Percentiles rank a stretch among this genome's conserved stretches.
phyloP scores from a whole-genome alignment of 1,284 basidiomycete species.

The Cutaneotrichosporon sp. region DNA sequence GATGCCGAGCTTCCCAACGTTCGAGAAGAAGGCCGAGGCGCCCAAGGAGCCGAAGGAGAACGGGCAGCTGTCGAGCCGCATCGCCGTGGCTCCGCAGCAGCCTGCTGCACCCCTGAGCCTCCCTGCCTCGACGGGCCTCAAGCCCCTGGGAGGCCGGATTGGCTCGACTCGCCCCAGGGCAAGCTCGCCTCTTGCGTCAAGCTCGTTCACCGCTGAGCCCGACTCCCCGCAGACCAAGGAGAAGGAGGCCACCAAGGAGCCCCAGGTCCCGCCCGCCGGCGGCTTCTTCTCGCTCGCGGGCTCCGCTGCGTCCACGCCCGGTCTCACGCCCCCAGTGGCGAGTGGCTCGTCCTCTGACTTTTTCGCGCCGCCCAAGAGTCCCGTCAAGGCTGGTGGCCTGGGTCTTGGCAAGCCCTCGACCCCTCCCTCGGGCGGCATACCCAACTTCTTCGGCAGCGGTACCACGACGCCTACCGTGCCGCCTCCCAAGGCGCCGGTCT shows the following conservation, averaged over 20 bases:
- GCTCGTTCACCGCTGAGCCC: conserved; percentile 40
- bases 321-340: conserved; percentile 29
- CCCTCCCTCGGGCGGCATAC: conserved; percentile 17
- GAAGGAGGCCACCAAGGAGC: conserved; percentile 1
- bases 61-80: conserved; percentile 19
- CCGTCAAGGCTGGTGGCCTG: conserved; percentile 17
- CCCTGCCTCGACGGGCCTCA: conserved; percentile 25
- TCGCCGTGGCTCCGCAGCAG: conserved; percentile 15
- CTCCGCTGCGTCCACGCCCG: conserved; percentile 12
- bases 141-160: conserved; percentile 18
- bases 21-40: conserved; percentile 8
- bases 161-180: conserved; percentile 40
- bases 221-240: conserved; percentile 39
- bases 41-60: background rate
- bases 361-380: conserved; percentile 25
- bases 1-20: conserved; percentile 29
- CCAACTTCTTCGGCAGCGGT: conserved; percentile 24
- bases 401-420: conserved; percentile 39
- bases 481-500: conserved; percentile 20
- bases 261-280: conserved; percentile 15
- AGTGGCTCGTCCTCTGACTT: conserved; percentile 29
- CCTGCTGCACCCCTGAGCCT: conserved; percentile 20
- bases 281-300: conserved; percentile 29
- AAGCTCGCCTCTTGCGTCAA: conserved; percentile 46
- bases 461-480: conserved; percentile 17